Base-by-base conservation (phyloP, 768 basidiomycete species). In the Leccinum sublutescens region DNA sequence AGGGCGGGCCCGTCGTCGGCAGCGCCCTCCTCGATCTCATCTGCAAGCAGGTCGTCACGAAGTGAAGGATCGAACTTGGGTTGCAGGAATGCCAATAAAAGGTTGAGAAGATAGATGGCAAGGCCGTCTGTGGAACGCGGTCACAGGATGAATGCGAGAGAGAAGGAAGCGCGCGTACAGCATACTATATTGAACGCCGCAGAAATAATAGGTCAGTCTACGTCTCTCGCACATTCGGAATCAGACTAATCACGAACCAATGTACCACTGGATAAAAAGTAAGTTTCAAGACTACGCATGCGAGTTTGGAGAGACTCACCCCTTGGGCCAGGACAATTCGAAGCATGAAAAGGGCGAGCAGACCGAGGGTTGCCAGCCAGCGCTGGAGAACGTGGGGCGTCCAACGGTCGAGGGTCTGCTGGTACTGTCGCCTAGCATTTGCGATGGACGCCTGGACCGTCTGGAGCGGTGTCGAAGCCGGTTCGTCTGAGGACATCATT, bases 51-150 rank as follows among this genome's bases (percentile, higher is more conserved):
- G 72, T 99, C 97, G 50, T 93, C 93, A 64, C 95, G 90, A 33
- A 98, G 78, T 2, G 95, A 96, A 1, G 97, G 96, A 75, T 99
- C 97, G 73, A 99, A 98, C 73, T 89, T 92, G 34, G 97, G 97
- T 79, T 98, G 95, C 17, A 99, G 81, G 81, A 99, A 99, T 2
- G 97, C 96, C 64, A 99, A 83, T 56, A 99, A 86, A 55, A 99
- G 85, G 78, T 99, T 97, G 60, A 98, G 83, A 62, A 96, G 85
- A 77, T 98, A 98, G 66, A 97, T 98, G 31, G 93, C 95, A 65
- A 91, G 88, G 17, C 91, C 95, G 71, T 96, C 90, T 91, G 60
- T 14, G 64, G 8, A 54, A 47, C 3, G 12, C 0, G 49, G 49
- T 64, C 29, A 64, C 29, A 12, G 29, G 25, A 50, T 38, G 36